Base-by-base conservation (phyloP, 164 flowering plant genomes). In the Vitis vinifera region DNA sequence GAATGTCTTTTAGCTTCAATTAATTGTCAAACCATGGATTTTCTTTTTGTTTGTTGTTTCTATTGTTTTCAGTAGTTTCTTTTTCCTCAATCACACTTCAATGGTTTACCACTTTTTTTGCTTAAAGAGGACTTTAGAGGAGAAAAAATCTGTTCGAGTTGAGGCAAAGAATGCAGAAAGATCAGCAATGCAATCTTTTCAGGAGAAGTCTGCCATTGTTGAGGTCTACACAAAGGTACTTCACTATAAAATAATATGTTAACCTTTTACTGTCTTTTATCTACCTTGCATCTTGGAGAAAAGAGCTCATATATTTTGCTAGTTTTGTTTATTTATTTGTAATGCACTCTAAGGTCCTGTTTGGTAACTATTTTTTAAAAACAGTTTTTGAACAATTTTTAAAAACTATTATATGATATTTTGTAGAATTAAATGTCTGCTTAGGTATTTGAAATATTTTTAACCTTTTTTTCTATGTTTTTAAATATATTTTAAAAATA, bases 191-290 rank as follows among this genome's bases (percentile, higher is more conserved):
- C 85, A 87, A 73, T 68, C 83, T 67, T 87, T 82, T 72, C 91
- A 90, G 74, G 91, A 89, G 62, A 90, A 86, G 74, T 80, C 75
- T 74, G 74, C 88, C 31, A 65, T 76, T 50, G 68, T 85, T 66
- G 97, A 94, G 73, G 81, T 87, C 76, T 87, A 90, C 73, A 70
- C 79, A 8, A 87, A 94, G 96, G 97, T 94, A 79, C 9, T 55
- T 55, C 55, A 16, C 51, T 48, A 23, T 61, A 8, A 44, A 31
- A 9, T 15, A 0, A n/a, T n/a, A 48, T 44, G 48, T n/a, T 55
- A 16, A 44, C 3, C 9, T 44, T 53, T 3, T 10, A 7, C 48
- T 52, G 37, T 17, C 55, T 4, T 30, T 59, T n/a, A 12, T 29
- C 56, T 66, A 49, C 23, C 10, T 62, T 29, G 23, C 44, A 37